Base-by-base conservation (phyloP, 2,329 filamentous ascomycete species). In the Penicillium glabrum region DNA sequence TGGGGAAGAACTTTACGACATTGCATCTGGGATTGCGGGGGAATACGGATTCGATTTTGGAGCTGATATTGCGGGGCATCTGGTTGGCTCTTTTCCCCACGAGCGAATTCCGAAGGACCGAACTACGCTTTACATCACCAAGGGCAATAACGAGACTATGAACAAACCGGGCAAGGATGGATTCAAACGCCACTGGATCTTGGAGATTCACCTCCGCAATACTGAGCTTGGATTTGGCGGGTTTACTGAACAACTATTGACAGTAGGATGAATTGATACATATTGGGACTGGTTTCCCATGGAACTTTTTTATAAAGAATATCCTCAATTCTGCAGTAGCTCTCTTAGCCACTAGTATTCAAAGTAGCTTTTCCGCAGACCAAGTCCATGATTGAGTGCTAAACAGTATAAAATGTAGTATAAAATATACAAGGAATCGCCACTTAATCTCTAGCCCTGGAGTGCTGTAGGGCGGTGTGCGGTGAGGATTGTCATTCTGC, bases 31-130 rank as follows among this genome's bases (percentile, higher is more conserved):
- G 23, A 63, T 66, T n/a, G 79, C 76, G 0, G 60, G 67, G 53
- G 52, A 72, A 24, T 70, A 68, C 3, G 80, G 80, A 0, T 83
- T 72, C 68, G 68, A 75, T 24, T 82, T 78, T 56, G 79, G 79
- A 1, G 77, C 75, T 0, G 56, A 69, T 41, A 71, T 79, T 48
- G 77, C 80, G 0, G 80, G 81, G 0, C 81, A 83, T 69, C 66
- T 82, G n/a, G 76, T 82, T 23, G 80, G 80, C 1, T 70, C 70
- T n/a, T 82, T 82, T 51, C 80, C 80, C 5, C 79, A 82, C 60
- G 80, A 82, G 65, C 72, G 79, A 0, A 81, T 82, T 55, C 79
- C 80, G 1, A 72, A 75, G n/a, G 78, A 82, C 61, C 77, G 74
- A 67, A 74, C 70, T 23, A 65, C 66, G 2, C 64, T 80, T 24